Base-by-base conservation (phyloP, 768 basidiomycete genomes). In the Mycena filopes region DNA sequence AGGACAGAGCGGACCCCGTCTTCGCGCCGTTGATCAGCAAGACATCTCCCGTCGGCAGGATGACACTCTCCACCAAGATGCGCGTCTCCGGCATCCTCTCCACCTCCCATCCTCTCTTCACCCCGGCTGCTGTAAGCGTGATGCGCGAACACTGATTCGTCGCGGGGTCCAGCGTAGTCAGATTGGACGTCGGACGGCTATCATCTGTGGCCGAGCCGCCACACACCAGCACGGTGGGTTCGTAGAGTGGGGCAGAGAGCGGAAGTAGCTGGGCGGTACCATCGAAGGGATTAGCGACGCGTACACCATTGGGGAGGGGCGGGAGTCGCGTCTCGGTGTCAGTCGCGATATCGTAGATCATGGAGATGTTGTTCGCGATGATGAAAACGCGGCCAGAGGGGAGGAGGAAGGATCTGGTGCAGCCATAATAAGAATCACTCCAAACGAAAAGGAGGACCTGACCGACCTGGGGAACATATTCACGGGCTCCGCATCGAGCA, bases 221-320 rank as follows among this genome's bases (percentile, higher is more conserved):
- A 55, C 87, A 88, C 53, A 89, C 73, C 20, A 88, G 76, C 56
- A 89, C 73, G 51, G 86, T 85, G 0, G 87, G 81, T 3, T 78
- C 77, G 56, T 84, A 88, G 51, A 77, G 67, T 56, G 80, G 80
- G 9, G 79, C 79, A 1, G 77, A 77, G 4, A 88, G 75, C 3
- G 87, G 87, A n/a, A 88, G 79, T 31, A 88, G 80, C 21, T 86
- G 66, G 9, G 76, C 86, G 20, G 84, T 83, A 20, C 86, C 87
- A 16, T 87, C 81, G 81, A 87, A 85, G 0, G 87, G 87, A 67
- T 88, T 87, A 1, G 87, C 86, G 46, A 87, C 80, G n/a, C 86
- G 86, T 10, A 87, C 82, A 43, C 81, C 85, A 59, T 88, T 86
- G 12, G 87, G 87, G 57, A 87, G 76, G 33, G 65, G 75, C 12